phyloP scores from a whole-genome alignment of 495 filamentous ascomycete species.

The Jackrogersella multiformis region DNA sequence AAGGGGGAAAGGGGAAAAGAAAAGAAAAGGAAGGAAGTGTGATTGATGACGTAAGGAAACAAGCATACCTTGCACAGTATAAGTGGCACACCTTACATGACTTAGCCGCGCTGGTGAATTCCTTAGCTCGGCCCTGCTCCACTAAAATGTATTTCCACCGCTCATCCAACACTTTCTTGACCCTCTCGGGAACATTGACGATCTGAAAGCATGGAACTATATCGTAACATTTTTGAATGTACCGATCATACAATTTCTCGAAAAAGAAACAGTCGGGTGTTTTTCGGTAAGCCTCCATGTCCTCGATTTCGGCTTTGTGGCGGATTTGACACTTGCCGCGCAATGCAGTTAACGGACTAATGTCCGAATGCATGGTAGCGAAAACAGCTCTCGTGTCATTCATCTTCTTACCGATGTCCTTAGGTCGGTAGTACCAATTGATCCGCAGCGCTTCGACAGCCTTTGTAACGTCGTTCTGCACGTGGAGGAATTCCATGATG shows the following conservation, averaged over 20 bases:
- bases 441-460: constrained; percentile 88
- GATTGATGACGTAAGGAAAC: constrained; percentile 38
- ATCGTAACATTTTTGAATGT: constrained; percentile 97
- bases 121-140: constrained; percentile 89
- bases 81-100: constrained; percentile 88
- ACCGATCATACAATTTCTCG: constrained; percentile 96
- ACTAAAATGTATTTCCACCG: constrained; percentile 95
- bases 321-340: constrained; percentile 91
- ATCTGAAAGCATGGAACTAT: constrained; percentile 91
- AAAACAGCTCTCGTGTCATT: constrained; percentile 89
- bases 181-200: constrained; percentile 92
- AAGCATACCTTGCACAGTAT: constrained; percentile 83
- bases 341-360: constrained; percentile 87
- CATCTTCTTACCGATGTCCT: constrained; percentile 91
- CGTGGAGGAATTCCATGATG: constrained; percentile 96
- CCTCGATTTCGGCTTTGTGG: constrained; percentile 84
- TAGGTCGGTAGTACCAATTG: constrained; percentile 98
- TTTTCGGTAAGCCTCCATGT: constrained; percentile 85
- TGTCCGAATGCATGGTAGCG: constrained; percentile 98
- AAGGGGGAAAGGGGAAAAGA: constrained; percentile 9
- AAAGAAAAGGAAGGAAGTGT: constrained; percentile 8
- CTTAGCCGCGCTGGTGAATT: constrained; percentile 96
- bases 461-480: constrained; percentile 72
- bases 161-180: constrained; percentile 94
- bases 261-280: constrained; percentile 91